These are phyloP conservation scores for Epichloe brachyelytri DNA, from an alignment of 2,329 filamentous ascomycete genomes.

Conservation along the genomic window DNA sequence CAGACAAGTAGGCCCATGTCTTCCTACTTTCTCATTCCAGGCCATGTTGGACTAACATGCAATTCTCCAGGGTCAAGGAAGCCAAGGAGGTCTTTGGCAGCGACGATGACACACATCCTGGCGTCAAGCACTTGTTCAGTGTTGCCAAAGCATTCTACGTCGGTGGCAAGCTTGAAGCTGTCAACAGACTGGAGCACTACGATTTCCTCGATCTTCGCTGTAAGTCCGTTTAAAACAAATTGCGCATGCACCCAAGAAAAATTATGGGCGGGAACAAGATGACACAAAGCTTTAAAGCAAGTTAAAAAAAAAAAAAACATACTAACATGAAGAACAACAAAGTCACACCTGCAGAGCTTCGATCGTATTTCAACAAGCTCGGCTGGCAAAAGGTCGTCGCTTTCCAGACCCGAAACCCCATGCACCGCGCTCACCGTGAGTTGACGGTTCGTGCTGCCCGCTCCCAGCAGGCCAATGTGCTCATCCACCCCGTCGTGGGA, in stretches of 20 bases:
- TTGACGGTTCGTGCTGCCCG: constrained; percentile 94
- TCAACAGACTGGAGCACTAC: constrained; percentile 94
- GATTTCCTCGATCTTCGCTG: constrained; percentile 95
- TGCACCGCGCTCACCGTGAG: constrained; percentile 98
- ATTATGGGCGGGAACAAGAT: too few species aligned
- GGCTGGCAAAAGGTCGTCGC: constrained; percentile 96
- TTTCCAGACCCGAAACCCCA: constrained; percentile 98
- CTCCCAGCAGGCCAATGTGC: constrained; percentile 91
- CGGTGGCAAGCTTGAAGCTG: constrained; percentile 88
- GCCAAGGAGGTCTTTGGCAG: constrained; percentile 91
- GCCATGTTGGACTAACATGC: not conserved
- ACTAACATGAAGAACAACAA: constrained; percentile 2
- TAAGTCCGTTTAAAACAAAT: constrained; percentile 29
- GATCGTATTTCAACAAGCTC: constrained; percentile 97
- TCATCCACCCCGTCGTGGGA: constrained; percentile 97
- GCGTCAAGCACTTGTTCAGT: constrained; percentile 77
- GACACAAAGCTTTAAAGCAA: too few species aligned
- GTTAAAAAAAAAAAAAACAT: not conserved
- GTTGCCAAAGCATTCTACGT: constrained; percentile 80
- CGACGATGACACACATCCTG: constrained; percentile 79
- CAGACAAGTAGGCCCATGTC: constrained; percentile 62
- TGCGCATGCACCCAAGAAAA: not conserved
- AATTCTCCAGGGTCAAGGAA: constrained; percentile 57
- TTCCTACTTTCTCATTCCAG: not conserved
- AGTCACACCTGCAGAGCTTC: constrained; percentile 90